phyloP scores from a whole-genome alignment of 805 yeast species.

The Sungouiella thailandica region DNA sequence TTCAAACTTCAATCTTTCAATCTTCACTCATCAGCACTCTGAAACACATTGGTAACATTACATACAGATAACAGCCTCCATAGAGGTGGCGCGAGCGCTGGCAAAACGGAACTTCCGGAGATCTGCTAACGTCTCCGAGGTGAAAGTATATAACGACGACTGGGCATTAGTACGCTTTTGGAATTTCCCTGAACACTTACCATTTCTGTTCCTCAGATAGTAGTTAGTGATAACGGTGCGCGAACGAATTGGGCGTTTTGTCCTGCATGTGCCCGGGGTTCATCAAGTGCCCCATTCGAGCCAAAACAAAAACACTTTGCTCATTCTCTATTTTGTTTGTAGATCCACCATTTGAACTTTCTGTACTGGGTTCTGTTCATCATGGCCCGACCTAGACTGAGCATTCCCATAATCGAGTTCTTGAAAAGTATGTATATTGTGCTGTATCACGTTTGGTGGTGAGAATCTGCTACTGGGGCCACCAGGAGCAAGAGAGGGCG shows the following conservation, averaged over 20 bases:
- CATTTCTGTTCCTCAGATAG: no score
- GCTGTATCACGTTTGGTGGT: no score
- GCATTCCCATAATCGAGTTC: slow-evolving; percentile 38
- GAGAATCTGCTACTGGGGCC: no score
- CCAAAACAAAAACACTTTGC: not conserved
- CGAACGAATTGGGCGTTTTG: no score
- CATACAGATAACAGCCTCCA: slow-evolving; percentile 61
- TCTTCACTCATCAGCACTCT: no score
- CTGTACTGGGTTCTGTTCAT: not conserved
- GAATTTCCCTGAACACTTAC: no score
- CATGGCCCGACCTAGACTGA: slow-evolving; percentile 9
- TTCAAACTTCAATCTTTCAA: no score
- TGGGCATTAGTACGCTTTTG: not conserved
- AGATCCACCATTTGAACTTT: not conserved
- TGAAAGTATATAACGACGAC: slow-evolving; percentile 53
- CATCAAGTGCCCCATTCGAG: not conserved
- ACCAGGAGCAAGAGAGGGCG: no score
- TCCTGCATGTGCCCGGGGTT: not conserved
- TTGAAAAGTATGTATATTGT: slow-evolving; percentile 36
- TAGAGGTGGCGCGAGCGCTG: slow-evolving; percentile 56
- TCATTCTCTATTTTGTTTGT: not conserved
- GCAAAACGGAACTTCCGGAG: slow-evolving; percentile 70
- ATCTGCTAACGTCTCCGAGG: slow-evolving; percentile 53
- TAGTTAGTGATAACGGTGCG: no score
- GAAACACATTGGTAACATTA: no score